A percentile compares a stretch with the other conserved stretches of the same genome.
Conservation (phyloP, 2,329 filamentous ascomycete species). For the Nemania diffusa region DNA sequence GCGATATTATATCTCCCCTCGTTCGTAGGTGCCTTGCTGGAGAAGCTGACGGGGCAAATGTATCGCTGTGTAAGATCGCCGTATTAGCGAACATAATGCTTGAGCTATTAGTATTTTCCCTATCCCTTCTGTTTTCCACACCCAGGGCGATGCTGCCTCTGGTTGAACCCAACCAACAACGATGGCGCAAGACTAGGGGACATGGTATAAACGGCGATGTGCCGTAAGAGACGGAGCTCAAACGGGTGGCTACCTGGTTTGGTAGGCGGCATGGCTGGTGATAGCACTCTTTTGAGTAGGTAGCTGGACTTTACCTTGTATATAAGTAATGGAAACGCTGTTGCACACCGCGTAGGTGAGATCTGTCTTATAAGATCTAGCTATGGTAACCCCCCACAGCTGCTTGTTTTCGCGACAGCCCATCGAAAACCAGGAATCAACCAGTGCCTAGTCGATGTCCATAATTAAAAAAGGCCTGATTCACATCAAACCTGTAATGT, state of each 20-base stretch:
- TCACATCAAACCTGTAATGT: slow-evolving; percentile 44
- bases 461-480: slow-evolving; percentile 10
- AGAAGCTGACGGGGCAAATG: not conserved
- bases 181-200: not conserved
- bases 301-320: slow-evolving; percentile 41
- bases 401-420: slow-evolving; percentile 28
- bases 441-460: slow-evolving; percentile 14
- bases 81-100: not conserved
- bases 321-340: slow-evolving; percentile 35
- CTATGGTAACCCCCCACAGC: slow-evolving; percentile 34
- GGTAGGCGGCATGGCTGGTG: slow-evolving; percentile 21
- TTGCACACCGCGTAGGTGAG: slow-evolving; percentile 34
- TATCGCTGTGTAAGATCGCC: slow-evolving; percentile 10
- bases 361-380: slow-evolving; percentile 35
- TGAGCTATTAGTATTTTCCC: slow-evolving; percentile 16
- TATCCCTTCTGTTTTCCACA: slow-evolving; percentile 2
- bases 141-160: not conserved
- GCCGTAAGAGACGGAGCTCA: not conserved
- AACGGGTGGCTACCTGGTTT: not conserved
- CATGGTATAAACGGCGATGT: slow-evolving; percentile 1
- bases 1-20: slow-evolving; percentile 8
- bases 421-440: slow-evolving; percentile 20
- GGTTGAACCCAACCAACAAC: slow-evolving; percentile 2
- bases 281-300: slow-evolving; percentile 20
- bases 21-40: not conserved